Evolutionary conservation across 352 stramenopile genomes (phyloP).

Genomic region (Globisporangium parvum): DNA sequence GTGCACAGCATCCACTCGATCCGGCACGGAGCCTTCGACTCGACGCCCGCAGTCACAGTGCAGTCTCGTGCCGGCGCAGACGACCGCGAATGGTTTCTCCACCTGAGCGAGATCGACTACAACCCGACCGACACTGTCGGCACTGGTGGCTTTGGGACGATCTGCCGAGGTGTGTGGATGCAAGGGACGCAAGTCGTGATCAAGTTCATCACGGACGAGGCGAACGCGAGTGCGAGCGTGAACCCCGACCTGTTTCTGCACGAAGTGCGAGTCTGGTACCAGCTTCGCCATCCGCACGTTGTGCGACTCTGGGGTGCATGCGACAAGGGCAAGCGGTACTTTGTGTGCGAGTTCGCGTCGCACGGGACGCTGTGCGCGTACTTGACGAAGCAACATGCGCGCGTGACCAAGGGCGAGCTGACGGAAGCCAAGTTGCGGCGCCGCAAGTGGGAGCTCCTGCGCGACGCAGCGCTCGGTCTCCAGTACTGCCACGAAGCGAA

Average conservation of each 20-base stretch:
- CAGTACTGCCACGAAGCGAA: too few species aligned
- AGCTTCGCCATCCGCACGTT: not conserved
- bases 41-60: not conserved
- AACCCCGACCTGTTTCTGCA: constrained; percentile 3
- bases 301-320: constrained; percentile 6
- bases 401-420: too few species aligned
- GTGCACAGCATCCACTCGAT: not conserved
- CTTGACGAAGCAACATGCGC: too few species aligned
- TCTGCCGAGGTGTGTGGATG: too few species aligned
- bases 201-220: constrained; percentile 1
- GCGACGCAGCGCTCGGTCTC: not conserved
- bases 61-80: not conserved
- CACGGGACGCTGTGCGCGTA: too few species aligned
- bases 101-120: too few species aligned
- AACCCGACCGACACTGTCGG: too few species aligned
- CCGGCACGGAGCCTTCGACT: not conserved
- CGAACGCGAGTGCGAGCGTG: not conserved
- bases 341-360: too few species aligned
- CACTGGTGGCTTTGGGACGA: too few species aligned
- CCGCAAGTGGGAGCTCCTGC: too few species aligned
- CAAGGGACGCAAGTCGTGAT: constrained; percentile 3
- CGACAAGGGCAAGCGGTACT: constrained; percentile 2
- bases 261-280: constrained; percentile 6
- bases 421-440: too few species aligned
- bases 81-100: not conserved